These are phyloP conservation scores for Pistacia integerrima DNA, from an alignment of 345 rosid species.

Conservation along the genomic window DNA sequence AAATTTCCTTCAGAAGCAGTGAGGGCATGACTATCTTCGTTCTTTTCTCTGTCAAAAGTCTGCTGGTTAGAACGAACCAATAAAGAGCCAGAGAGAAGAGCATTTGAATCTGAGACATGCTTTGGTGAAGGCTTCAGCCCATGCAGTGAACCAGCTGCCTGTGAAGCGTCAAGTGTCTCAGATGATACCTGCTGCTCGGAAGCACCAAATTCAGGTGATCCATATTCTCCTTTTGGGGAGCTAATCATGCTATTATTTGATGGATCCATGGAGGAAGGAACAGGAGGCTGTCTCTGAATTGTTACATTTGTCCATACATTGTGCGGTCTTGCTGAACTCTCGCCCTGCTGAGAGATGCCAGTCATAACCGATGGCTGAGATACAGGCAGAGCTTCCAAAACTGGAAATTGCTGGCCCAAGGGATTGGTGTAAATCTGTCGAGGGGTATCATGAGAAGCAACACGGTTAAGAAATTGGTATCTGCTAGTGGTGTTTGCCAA, in stretches of 20 bases:
- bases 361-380: slow-evolving; percentile 29
- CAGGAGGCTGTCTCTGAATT: slow-evolving; percentile 27
- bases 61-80: slow-evolving; percentile 27
- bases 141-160: slow-evolving; percentile 18
- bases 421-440: slow-evolving; percentile 15
- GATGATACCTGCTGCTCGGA: slow-evolving; percentile 26
- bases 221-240: slow-evolving; percentile 22
- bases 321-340: slow-evolving; percentile 25
- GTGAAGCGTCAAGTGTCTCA: slow-evolving; percentile 20
- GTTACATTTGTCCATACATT: slow-evolving; percentile 41
- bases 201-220: slow-evolving; percentile 22
- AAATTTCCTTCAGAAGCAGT: slow-evolving; percentile 21
- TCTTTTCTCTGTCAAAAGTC: slow-evolving; percentile 23
- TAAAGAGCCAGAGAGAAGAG: slow-evolving; percentile 15
- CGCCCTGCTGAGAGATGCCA: slow-evolving; percentile 29
- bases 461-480: slow-evolving; percentile 21
- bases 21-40: slow-evolving; percentile 18
- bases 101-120: slow-evolving; percentile 19
- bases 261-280: slow-evolving; percentile 21
- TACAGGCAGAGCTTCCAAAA: slow-evolving; percentile 32
- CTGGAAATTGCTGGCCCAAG: slow-evolving; percentile 37
- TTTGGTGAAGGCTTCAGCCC: slow-evolving; percentile 20
- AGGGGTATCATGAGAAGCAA: slow-evolving; percentile 22
- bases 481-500: slow-evolving; percentile 26
- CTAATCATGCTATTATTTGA: slow-evolving; percentile 23